Conservation (phyloP, 495 filamentous ascomycete species). For the Bacidia gigantensis region DNA sequence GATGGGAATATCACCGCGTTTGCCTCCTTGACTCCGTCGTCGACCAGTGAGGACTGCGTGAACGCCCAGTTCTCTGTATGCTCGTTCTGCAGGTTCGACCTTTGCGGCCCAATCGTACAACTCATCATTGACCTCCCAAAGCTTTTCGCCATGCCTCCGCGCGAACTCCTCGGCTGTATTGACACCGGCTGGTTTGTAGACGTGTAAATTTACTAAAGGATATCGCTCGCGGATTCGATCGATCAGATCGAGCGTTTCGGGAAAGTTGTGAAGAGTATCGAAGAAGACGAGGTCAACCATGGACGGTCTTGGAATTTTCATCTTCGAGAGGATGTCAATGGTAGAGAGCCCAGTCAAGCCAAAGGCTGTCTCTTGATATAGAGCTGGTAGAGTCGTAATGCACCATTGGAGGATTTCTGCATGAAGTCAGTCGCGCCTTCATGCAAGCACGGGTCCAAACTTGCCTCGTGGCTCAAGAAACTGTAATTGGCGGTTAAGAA, state of each 20-base stretch:
- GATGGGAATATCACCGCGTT: slow-evolving; percentile 76
- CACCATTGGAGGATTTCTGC: slow-evolving; percentile 84
- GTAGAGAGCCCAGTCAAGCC: slow-evolving; percentile 88
- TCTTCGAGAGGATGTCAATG: slow-evolving; percentile 84
- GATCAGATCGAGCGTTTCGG: slow-evolving; percentile 74
- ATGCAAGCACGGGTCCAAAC: slow-evolving; percentile 8
- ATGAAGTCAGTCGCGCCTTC: slow-evolving; percentile 16
- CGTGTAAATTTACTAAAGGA: slow-evolving; percentile 63
- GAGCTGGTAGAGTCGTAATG: slow-evolving; percentile 73
- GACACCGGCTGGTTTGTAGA: slow-evolving; percentile 70
- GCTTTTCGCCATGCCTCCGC: slow-evolving; percentile 59
- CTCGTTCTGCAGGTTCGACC: slow-evolving; percentile 88
- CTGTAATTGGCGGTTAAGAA: slow-evolving; percentile 78
- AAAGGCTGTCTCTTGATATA: slow-evolving; percentile 96
- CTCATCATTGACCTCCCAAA: slow-evolving; percentile 79
- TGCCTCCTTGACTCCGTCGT: slow-evolving; percentile 81
- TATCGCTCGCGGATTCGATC: slow-evolving; percentile 65
- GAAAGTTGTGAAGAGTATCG: slow-evolving; percentile 91
- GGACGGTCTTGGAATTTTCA: slow-evolving; percentile 52
- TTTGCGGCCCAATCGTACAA: slow-evolving; percentile 96
- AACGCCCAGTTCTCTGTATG: slow-evolving; percentile 77
- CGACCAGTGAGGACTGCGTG: slow-evolving; percentile 92
- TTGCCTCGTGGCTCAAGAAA: slow-evolving; percentile 62
- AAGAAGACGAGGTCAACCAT: slow-evolving; percentile 88
- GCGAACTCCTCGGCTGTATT: slow-evolving; percentile 64